Conservation (phyloP, 2,329 filamentous ascomycete genomes). For the Aspergillus persii region DNA sequence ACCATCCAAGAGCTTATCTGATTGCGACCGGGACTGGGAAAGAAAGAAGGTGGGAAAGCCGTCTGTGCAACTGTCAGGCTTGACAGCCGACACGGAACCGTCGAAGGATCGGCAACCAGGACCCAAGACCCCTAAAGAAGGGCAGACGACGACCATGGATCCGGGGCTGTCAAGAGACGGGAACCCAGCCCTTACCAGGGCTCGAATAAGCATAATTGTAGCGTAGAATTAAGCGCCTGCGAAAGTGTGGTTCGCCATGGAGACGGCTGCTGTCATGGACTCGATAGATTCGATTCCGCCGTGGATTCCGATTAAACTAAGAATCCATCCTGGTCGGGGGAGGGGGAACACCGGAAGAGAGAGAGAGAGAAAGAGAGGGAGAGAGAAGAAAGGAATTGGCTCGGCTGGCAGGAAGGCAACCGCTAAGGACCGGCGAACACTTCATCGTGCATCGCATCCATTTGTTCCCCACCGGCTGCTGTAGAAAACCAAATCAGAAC, state of each 20-base stretch:
- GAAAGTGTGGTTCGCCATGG: constrained; percentile 25
- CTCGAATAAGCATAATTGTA: constrained; percentile 27
- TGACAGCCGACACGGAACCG: no score
- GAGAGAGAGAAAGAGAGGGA: no score
- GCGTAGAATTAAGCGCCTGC: constrained; percentile 20
- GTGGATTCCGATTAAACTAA: neutral
- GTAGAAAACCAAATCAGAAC: constrained; percentile 13
- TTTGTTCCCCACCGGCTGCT: constrained; percentile 7
- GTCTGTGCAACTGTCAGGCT: neutral
- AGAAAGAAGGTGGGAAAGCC: no score
- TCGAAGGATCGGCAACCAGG: neutral
- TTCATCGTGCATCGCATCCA: constrained; percentile 21
- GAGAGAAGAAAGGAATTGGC: neutral
- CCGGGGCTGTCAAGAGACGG: constrained; percentile 1
- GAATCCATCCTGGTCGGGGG: neutral
- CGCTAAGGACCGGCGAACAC: constrained; percentile 19
- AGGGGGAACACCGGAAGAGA: neutral
- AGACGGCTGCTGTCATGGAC: constrained; percentile 19
- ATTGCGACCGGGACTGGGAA: no score
- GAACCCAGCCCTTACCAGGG: constrained; percentile 11
- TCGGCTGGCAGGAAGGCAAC: constrained; percentile 12
- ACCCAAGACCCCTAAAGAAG: neutral
- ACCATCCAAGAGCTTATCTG: no score
- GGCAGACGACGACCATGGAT: constrained; percentile 10
- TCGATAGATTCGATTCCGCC: constrained; percentile 1